Conservation (phyloP, 2,329 filamentous ascomycete genomes). For the Didymella pinodella region DNA sequence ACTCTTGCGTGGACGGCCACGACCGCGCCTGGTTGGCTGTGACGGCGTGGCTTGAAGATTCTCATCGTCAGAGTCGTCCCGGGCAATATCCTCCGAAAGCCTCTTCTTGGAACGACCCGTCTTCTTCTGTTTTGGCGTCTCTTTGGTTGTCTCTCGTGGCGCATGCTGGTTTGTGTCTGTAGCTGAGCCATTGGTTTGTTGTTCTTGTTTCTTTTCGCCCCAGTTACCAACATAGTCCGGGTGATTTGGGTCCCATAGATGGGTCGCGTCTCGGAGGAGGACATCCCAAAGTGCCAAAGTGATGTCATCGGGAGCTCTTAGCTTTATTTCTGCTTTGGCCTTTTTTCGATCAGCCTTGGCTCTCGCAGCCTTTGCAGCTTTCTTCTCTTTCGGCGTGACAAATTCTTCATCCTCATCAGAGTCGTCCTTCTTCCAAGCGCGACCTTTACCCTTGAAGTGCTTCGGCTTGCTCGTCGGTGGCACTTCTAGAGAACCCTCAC, state of each 20-base stretch:
- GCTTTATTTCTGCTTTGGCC: constrained; percentile 20
- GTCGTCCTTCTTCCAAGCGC: constrained; percentile 44
- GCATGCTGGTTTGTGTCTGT: background rate
- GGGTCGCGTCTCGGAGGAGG: background rate
- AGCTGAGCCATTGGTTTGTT: background rate
- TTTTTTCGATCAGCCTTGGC: constrained; percentile 25
- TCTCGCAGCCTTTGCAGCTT: constrained; percentile 12
- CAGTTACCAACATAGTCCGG: background rate
- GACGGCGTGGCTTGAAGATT: constrained; percentile 11
- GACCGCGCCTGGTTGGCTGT: constrained; percentile 22
- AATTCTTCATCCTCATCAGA: constrained; percentile 45
- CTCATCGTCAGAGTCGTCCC: constrained; percentile 21
- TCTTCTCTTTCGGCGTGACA: constrained; percentile 31
- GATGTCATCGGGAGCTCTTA: background rate
- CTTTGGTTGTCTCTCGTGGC: background rate
- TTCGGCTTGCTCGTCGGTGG: constrained; percentile 18
- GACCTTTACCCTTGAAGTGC: constrained; percentile 45
- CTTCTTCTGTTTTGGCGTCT: constrained; percentile 19
- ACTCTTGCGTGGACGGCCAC: constrained; percentile 29
- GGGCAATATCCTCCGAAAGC: constrained; percentile 29
- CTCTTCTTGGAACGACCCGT: constrained; percentile 34
- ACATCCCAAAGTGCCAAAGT: background rate
- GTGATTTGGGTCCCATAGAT: background rate
- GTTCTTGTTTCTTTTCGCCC: background rate
- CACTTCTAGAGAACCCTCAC: constrained; percentile 11